Evolutionary conservation across 1,284 basidiomycete species (phyloP), one percentile per base, ranked within the genome.

Genomic region (Cutaneotrichosporon dermatis): DNA sequence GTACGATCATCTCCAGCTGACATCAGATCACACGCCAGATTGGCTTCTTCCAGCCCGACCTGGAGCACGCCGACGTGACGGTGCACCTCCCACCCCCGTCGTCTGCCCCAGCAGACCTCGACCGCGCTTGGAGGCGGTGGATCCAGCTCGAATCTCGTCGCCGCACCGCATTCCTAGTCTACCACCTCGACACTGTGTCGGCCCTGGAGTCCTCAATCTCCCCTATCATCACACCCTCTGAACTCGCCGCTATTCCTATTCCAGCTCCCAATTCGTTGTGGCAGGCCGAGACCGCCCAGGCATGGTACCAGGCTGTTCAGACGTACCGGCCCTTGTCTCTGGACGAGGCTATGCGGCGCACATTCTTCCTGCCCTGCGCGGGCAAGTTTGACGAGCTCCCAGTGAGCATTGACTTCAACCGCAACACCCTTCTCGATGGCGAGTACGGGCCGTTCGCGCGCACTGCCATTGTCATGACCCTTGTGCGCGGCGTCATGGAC

Each of bases 381-480:
- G 75, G 75, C 6, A 57, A 69, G 7, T 74, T 78, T 51, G 76
- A 76, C 51, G 64, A 60, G 10, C 52, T 73, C 8, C 70, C 73
- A 54, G 67, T 70, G 49, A 59, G 62, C 15, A 63, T 69, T 12
- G 70, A 74, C 56, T 70, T 73, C 0, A 67, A 72, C 53, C 70
- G 57, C 51, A 71, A 74, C 54, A 60, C 69, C 40, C 64, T 77
- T 35, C 69, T 72, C 46, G 62, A 72, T 35, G 60, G 60, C 48
- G 75, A 76, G 61, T 68, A 76, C 41, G 80, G 80, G 15, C 74
- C 79, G 10, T 81, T 80, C 60, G 79, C 77, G 0, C 67, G 80
- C 52, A 66, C 76, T 4, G 70, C 76, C 8, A 70, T 79, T 61
- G 66, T 80, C 16, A 55, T 79, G 33, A 79, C 76, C 4, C 63